A percentile compares a stretch with the other conserved stretches of the same genome.
Conservation (phyloP, 257 asterid genomes). For the Verbena officinalis region DNA sequence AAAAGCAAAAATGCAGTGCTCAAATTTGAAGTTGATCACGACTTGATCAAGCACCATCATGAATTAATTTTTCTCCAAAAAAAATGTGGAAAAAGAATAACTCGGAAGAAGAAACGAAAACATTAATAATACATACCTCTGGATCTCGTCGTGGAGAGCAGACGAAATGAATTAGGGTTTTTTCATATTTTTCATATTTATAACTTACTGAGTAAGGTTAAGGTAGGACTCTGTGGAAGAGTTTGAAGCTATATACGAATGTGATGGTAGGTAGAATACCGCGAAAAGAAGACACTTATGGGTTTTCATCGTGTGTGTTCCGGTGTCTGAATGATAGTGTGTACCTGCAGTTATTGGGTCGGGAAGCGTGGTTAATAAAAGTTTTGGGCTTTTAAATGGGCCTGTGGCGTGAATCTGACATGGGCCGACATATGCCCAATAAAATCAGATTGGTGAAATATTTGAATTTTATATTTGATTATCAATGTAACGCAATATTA, state of each 20-base stretch:
- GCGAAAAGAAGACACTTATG: background rate
- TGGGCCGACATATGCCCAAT: constrained; percentile 4
- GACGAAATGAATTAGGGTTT: background rate
- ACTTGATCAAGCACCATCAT: background rate
- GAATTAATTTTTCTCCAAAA: no score
- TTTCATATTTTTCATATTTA: background rate
- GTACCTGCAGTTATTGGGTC: constrained; percentile 3
- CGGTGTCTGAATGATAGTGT: background rate
- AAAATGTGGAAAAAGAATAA: background rate
- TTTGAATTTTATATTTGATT: no score
- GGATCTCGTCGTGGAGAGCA: background rate
- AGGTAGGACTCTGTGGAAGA: background rate
- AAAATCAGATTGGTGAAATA: no score
- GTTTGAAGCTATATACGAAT: background rate
- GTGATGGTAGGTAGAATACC: constrained; percentile 2
- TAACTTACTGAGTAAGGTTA: background rate
- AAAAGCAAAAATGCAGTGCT: constrained; percentile 1
- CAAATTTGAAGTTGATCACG: background rate
- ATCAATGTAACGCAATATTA: no score
- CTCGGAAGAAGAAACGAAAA: no score
- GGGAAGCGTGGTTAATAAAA: no score
- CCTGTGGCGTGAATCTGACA: background rate
- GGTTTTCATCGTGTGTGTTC: background rate
- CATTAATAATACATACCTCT: background rate
- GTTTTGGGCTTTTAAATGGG: constrained; percentile 12